Conservation (phyloP, 495 filamentous ascomycete species). For the Aspergillus bridgeri region DNA sequence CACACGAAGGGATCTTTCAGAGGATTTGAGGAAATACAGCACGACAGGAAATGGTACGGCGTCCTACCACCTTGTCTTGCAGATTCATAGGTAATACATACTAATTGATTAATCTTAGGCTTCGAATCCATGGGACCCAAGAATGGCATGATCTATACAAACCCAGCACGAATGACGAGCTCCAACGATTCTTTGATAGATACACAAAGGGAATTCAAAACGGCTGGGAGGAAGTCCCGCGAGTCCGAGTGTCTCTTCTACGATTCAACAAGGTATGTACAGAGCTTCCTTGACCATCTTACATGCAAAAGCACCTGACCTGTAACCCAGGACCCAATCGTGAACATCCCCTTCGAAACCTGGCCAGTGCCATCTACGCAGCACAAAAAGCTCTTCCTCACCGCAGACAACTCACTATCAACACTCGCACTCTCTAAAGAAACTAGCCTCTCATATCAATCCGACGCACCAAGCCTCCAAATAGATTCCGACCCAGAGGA, state of each 20-base stretch:
- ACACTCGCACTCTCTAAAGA: neutral
- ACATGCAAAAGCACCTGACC: too few relatives aligned
- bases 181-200: slow-evolving; percentile 29
- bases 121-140: slow-evolving; percentile 24
- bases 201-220: slow-evolving; percentile 32
- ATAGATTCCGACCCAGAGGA: neutral
- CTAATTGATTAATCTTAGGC: too few relatives aligned
- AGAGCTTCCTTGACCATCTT: too few relatives aligned
- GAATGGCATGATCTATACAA: slow-evolving; percentile 37
- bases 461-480: neutral
- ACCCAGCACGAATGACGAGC: slow-evolving; percentile 18
- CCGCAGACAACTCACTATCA: neutral
- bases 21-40: neutral
- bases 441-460: neutral
- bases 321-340: too few relatives aligned
- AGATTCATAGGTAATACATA: too few relatives aligned
- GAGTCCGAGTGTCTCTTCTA: neutral
- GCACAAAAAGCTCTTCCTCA: neutral
- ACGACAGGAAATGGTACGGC: too few relatives aligned
- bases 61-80: too few relatives aligned
- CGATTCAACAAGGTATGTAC: neutral
- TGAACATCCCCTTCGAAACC: neutral
- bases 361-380: neutral
- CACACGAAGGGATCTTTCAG: neutral
- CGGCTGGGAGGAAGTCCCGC: slow-evolving; percentile 27